These are phyloP conservation scores for Escovopsis sp. DNA, from an alignment of 2,329 filamentous ascomycete species.

Conservation along the genomic window DNA sequence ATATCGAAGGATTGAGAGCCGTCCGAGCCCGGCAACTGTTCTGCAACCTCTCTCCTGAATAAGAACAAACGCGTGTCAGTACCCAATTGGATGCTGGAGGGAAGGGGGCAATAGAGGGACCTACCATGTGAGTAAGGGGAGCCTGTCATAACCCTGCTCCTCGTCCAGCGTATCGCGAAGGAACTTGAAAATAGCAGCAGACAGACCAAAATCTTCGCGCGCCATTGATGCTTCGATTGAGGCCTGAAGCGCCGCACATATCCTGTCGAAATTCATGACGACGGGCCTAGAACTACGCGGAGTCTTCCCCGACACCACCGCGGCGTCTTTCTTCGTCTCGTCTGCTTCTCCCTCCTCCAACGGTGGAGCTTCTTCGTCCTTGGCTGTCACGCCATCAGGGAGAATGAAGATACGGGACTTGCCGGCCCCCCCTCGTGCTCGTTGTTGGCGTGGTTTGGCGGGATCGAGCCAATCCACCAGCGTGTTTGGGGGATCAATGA, in stretches of 20 bases:
- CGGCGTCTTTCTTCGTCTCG: neutral
- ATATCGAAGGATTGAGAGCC: conserved; percentile 7
- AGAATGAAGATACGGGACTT: conserved; percentile 21
- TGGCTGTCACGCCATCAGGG: conserved; percentile 20
- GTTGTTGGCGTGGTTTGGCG: conserved; percentile 13
- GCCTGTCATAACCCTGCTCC: conserved; percentile 11
- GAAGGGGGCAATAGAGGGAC: neutral
- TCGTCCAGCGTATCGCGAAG: conserved; percentile 14
- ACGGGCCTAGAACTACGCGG: conserved; percentile 6
- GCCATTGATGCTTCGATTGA: conserved; percentile 7
- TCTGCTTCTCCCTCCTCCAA: no score
- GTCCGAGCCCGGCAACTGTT: conserved; percentile 1
- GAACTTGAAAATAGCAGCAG: conserved; percentile 13
- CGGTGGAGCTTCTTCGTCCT: neutral
- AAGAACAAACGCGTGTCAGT: conserved; percentile 2
- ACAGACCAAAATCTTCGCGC: conserved; percentile 12
- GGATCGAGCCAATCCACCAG: conserved; percentile 13
- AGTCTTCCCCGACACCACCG: neutral
- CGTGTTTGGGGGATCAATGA: conserved; percentile 15
- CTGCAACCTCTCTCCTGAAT: conserved; percentile 14
- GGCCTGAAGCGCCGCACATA: conserved; percentile 11
- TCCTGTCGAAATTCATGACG: conserved; percentile 11
- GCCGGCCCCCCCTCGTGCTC: conserved; percentile 14
- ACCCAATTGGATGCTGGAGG: neutral
- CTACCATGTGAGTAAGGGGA: conserved; percentile 21